Base-by-base conservation (phyloP, 139 green algal genomes). In the Chlorella ohadii region DNA sequence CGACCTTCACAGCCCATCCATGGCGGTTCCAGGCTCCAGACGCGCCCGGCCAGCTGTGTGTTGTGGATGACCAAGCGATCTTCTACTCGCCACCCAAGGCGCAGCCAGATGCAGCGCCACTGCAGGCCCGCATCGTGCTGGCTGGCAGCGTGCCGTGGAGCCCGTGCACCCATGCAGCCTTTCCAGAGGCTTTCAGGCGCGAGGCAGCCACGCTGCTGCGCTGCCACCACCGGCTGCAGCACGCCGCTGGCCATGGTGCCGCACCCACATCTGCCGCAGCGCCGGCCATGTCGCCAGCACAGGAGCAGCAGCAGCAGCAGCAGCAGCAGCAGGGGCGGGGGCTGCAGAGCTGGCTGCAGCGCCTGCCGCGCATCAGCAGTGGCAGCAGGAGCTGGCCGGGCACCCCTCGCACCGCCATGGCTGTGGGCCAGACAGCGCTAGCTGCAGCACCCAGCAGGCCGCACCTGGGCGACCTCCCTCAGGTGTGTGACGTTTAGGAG, bases 61-160 rank as follows among this genome's bases (percentile, higher is more conserved):
- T 83, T 63, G 78, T 83, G 39, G 28, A 65, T n/a, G 22, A 74
- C 39, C 78, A 83, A 65, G 25, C 39, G 3, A 65, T 83, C 22
- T 75, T 83, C 27, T 83, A 83, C 22, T 1, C 63, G 20, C 63
- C 78, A 16, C 61, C 39, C 7, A 16, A 22, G 27, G 2, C 63
- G 39, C 17, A 28, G 23, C n/a, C 28, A 0, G 39, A 27, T 19
- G 70, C 44, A 3, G 13, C 17, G 22, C 57, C 5, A 1, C 22
- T 59, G 41, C 28, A 65, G 28, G 61, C 63, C 12, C 39, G 7
- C 63, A 83, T 83, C 41, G 27, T 38, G 28, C 3, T 22, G 5
- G 61, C 31, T 3, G 4, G 17, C 4, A 28, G 27, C n/a, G 0
- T 83, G 78, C 25, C 41, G 6, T 83, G 78, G 78, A 57, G 31